phyloP scores from a whole-genome alignment of 768 basidiomycete species.

The Cubamyces sp. region DNA sequence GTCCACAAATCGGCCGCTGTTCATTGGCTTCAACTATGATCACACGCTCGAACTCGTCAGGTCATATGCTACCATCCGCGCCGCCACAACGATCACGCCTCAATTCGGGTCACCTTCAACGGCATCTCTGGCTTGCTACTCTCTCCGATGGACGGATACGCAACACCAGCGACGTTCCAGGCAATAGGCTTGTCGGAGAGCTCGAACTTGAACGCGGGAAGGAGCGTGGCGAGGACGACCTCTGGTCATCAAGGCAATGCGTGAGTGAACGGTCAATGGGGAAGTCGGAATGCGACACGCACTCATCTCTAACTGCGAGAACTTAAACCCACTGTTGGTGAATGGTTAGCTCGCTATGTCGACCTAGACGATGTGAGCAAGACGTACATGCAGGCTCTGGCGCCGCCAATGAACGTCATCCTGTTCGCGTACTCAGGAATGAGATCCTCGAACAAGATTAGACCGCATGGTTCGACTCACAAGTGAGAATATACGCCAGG shows the following conservation, averaged over 20 bases:
- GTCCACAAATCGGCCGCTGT: too few relatives aligned
- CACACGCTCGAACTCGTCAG: not conserved
- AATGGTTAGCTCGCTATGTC: not conserved
- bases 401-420: constrained; percentile 32
- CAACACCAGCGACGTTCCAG: constrained; percentile 17
- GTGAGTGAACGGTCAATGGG: not conserved
- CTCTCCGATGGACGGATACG: constrained; percentile 10
- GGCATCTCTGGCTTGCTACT: constrained; percentile 17
- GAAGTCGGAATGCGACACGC: not conserved
- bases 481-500: constrained; percentile 22
- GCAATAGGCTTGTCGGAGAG: constrained; percentile 11
- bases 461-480: constrained; percentile 4
- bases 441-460: not conserved
- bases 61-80: not conserved
- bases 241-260: not conserved
- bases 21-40: too few relatives aligned
- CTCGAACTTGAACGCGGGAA: constrained; percentile 21
- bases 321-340: constrained; percentile 28
- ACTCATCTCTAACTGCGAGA: constrained; percentile 31
- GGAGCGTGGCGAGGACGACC: constrained; percentile 14
- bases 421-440: not conserved
- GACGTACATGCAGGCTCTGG: constrained; percentile 30
- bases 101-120: not conserved
- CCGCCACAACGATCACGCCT: not conserved
- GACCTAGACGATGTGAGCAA: not conserved